Evolutionary conservation across 1,284 basidiomycete genomes (phyloP).

Genomic region (Boletus semigastroideus): DNA sequence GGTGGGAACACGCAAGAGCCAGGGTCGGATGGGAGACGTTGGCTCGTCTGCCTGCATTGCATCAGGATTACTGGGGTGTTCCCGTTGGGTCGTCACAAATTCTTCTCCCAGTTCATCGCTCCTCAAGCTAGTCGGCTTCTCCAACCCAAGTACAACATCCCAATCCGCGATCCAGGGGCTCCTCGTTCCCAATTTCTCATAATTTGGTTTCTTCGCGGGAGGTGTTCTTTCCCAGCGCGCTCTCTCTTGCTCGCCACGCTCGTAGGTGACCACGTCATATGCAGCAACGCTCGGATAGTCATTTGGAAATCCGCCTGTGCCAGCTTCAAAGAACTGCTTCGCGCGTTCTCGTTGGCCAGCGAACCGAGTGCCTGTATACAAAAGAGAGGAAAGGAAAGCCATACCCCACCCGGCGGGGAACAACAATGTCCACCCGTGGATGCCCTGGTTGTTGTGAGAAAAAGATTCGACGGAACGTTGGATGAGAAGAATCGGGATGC

Average conservation of each 20-base stretch:
- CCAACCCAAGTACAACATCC: constrained; percentile 59
- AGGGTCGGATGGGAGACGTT: constrained; percentile 39
- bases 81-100: constrained; percentile 57
- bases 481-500: constrained; percentile 78
- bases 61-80: constrained; percentile 18
- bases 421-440: constrained; percentile 85
- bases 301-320: constrained; percentile 72
- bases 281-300: constrained; percentile 67
- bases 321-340: constrained; percentile 79
- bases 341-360: constrained; percentile 78
- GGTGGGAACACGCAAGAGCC: constrained; percentile 58
- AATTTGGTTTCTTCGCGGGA: constrained; percentile 81
- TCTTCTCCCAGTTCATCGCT: constrained; percentile 29
- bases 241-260: constrained; percentile 51
- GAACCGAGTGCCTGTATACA: constrained; percentile 77
- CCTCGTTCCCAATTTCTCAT: constrained; percentile 58
- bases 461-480: constrained; percentile 66
- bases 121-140: constrained; percentile 4
- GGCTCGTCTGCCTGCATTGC: constrained; percentile 9
- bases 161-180: constrained; percentile 80
- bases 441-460: constrained; percentile 32
- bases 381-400: constrained; percentile 81
- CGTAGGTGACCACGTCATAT: constrained; percentile 49
- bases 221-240: constrained; percentile 78
- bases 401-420: constrained; percentile 87